Conservation (phyloP, 306 rosid species). For the Prunus fruticosa region DNA sequence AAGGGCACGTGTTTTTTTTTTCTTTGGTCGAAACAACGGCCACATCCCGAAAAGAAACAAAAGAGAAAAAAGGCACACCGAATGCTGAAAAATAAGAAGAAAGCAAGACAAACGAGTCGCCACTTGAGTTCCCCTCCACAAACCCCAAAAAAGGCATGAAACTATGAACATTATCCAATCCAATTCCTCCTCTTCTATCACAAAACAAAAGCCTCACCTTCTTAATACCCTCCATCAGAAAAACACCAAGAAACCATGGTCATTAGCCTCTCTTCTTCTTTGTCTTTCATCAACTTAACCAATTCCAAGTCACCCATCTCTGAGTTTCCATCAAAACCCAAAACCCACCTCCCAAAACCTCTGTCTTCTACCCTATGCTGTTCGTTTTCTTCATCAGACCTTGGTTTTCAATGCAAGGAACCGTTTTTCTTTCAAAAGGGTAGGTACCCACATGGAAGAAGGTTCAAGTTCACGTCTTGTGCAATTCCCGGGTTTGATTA, state of each 20-base stretch:
- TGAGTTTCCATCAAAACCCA: slow-evolving; percentile 38
- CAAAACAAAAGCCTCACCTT: slow-evolving; percentile 25
- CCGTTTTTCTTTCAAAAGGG: slow-evolving; percentile 32
- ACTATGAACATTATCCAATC: slow-evolving; percentile 55
- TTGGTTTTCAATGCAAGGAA: slow-evolving; percentile 36
- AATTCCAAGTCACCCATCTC: slow-evolving; percentile 52
- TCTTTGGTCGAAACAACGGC: not conserved
- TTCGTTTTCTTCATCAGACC: slow-evolving; percentile 42
- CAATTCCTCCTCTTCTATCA: slow-evolving; percentile 19
- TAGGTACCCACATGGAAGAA: slow-evolving; percentile 37
- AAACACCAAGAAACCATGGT: slow-evolving; percentile 53
- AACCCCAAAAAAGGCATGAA: slow-evolving; percentile 28
- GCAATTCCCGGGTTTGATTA: slow-evolving; percentile 63
- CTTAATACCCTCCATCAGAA: slow-evolving; percentile 16
- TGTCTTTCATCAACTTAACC: slow-evolving; percentile 45
- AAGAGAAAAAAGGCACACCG: not conserved
- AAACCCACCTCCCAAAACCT: slow-evolving; percentile 59
- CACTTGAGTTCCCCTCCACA: slow-evolving; percentile 71
- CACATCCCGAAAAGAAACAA: not conserved
- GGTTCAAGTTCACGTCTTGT: slow-evolving; percentile 50
- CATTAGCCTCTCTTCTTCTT: slow-evolving; percentile 55
- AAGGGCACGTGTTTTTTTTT: not conserved
- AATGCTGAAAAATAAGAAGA: slow-evolving; percentile 32
- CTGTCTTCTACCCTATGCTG: slow-evolving; percentile 19
- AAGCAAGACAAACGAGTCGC: slow-evolving; percentile 18